These are phyloP conservation scores for Friedmanniomyces simplex DNA, from an alignment of 495 filamentous ascomycete genomes.

Conservation along the genomic window DNA sequence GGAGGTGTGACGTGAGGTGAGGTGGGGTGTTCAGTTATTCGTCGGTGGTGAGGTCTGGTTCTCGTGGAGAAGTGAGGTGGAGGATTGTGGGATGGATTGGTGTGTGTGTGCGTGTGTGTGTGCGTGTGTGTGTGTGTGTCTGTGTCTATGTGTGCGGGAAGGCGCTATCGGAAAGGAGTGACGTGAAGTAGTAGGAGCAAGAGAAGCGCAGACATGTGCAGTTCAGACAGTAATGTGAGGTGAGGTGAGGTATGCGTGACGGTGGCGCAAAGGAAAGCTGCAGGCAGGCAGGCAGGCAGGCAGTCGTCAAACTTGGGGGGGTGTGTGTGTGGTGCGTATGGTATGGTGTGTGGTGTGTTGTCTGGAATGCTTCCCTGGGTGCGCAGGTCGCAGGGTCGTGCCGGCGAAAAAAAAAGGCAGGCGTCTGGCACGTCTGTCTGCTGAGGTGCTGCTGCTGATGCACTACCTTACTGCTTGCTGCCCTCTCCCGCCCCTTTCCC, in stretches of 20 bases:
- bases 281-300: too few relatives aligned
- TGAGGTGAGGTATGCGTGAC: background rate
- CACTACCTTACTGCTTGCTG: too few relatives aligned
- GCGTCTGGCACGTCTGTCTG: too few relatives aligned
- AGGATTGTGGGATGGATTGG: too few relatives aligned
- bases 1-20: background rate
- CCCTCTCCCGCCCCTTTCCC: too few relatives aligned
- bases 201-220: conserved; percentile 8
- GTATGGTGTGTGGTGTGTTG: background rate
- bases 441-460: too few relatives aligned
- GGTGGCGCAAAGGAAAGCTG: background rate
- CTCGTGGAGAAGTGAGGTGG: background rate
- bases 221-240: background rate
- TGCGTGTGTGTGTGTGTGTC: too few relatives aligned
- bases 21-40: background rate
- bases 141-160: background rate
- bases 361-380: background rate
- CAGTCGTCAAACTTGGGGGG: too few relatives aligned
- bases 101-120: too few relatives aligned
- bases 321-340: background rate
- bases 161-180: conserved; percentile 1
- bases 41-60: background rate
- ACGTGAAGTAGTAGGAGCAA: background rate
- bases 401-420: background rate
- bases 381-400: background rate